These are phyloP conservation scores for Boletus rubropictus DNA, from an alignment of 768 basidiomycete species.

Conservation along the genomic window DNA sequence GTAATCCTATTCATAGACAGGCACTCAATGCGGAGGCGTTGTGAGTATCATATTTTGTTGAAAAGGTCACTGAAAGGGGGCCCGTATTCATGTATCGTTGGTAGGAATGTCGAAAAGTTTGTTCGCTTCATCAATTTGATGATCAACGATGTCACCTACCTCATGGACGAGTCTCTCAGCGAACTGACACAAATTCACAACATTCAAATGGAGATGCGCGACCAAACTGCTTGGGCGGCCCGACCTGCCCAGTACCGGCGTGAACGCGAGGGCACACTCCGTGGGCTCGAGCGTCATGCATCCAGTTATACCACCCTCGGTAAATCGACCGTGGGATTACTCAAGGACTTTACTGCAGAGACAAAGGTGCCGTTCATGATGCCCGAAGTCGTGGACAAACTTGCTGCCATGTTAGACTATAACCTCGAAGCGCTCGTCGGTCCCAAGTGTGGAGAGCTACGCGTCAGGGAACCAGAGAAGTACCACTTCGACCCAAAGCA, in stretches of 20 bases:
- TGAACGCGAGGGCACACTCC: slow-evolving; percentile 74
- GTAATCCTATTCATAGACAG: slow-evolving; percentile 82
- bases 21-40: slow-evolving; percentile 75
- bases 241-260: slow-evolving; percentile 67
- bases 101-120: slow-evolving; percentile 85
- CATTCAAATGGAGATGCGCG: slow-evolving; percentile 81
- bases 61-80: not conserved
- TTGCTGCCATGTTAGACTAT: slow-evolving; percentile 96
- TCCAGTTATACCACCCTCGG: slow-evolving; percentile 84
- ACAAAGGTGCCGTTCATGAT: slow-evolving; percentile 92
- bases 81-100: slow-evolving; percentile 6
- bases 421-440: slow-evolving; percentile 88
- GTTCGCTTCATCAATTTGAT: slow-evolving; percentile 94
- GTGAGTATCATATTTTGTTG: slow-evolving; percentile 38
- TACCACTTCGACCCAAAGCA: slow-evolving; percentile 82
- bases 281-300: slow-evolving; percentile 77
- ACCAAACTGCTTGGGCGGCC: slow-evolving; percentile 63
- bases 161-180: slow-evolving; percentile 92
- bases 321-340: slow-evolving; percentile 80
- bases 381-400: slow-evolving; percentile 89
- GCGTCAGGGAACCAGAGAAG: slow-evolving; percentile 80
- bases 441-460: slow-evolving; percentile 80
- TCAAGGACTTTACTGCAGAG: slow-evolving; percentile 89
- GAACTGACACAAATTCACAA: slow-evolving; percentile 85
- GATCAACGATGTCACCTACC: slow-evolving; percentile 98